Base-by-base conservation (phyloP, 2,329 filamentous ascomycete species). In the Lizonia empirigonia region DNA sequence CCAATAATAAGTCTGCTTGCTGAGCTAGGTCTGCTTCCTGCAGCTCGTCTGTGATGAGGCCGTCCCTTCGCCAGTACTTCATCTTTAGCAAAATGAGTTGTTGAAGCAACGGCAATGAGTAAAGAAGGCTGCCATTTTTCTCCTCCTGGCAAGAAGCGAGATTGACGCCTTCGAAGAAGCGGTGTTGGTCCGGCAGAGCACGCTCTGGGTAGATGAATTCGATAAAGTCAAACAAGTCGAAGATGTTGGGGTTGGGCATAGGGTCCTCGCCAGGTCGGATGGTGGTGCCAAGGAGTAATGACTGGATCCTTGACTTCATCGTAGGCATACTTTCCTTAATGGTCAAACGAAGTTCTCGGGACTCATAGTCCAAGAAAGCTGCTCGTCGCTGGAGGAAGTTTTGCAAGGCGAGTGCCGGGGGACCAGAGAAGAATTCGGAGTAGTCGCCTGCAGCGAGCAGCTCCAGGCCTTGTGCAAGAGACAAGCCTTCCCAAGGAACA, bases 181-280 rank as follows among this genome's bases (percentile, higher is more conserved):
- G 74, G 16, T 89, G 76, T 5, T 78, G 70, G 2, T 85, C 84
- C 2, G 82, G 72, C 2, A 80, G 67, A 34, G 75, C 64, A 10
- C 73, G 67, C 50, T 73, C 71, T 1, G 76, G 73, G 30, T 86
- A 78, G 38, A 83, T 80, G 9, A 88, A 73, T 54, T 89, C 86
- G 69, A 94, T 82, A 65, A 97, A 97, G 74, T 99, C 94, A 64
- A 96, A 94, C 18, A 97, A 81, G 59, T 97, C 91, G 65, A 97
- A 96, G 6, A 97, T 82, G 3, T 89, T 91, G 1, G 87, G 82
- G 50, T 91, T 88, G 22, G 79, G 76, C 29, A 88, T 77, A 5
- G 85, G 78, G 45, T 89, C 83, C 38, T 87, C 86, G 51, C 84
- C 84, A 12, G 87, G 82, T 15, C 85, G 77, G 9, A 83, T 79